Evolutionary conservation across 2,329 filamentous ascomycete species (phyloP).

Genomic region (Colletotrichum falcatum): DNA sequence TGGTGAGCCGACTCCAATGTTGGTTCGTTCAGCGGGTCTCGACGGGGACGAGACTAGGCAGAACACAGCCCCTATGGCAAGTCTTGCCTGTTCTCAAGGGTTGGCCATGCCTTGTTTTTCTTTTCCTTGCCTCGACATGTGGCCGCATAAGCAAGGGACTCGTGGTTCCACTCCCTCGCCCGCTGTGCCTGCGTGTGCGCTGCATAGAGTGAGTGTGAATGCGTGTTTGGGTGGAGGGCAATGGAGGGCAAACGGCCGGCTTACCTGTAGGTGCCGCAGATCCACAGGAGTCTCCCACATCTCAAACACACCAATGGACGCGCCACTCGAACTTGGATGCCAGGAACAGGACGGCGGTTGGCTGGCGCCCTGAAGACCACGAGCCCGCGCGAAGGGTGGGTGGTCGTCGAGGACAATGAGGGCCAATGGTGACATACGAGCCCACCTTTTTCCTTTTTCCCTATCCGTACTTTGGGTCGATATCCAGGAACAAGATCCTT

Average conservation of each 20-base stretch:
- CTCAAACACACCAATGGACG: constrained; percentile 4
- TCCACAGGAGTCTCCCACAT: background rate
- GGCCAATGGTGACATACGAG: constrained; percentile 28
- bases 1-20: background rate
- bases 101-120: background rate
- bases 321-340: background rate
- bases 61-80: constrained; percentile 33
- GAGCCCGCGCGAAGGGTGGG: constrained; percentile 16
- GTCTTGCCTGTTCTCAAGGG: background rate
- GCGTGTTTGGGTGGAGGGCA: constrained; percentile 8
- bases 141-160: background rate
- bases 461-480: background rate
- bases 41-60: constrained; percentile 20
- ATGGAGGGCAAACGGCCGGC: background rate
- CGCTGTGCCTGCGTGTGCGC: background rate
- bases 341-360: constrained; percentile 35
- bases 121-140: background rate
- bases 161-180: background rate
- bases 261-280: constrained; percentile 26
- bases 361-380: constrained; percentile 29
- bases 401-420: constrained; percentile 18
- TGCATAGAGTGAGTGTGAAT: background rate
- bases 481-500: constrained; percentile 31
- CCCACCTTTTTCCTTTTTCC: too few species aligned
- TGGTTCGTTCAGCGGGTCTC: constrained; percentile 7